Conservation (phyloP, 768 basidiomycete genomes). For the Leucocoprinus leucothites region DNA sequence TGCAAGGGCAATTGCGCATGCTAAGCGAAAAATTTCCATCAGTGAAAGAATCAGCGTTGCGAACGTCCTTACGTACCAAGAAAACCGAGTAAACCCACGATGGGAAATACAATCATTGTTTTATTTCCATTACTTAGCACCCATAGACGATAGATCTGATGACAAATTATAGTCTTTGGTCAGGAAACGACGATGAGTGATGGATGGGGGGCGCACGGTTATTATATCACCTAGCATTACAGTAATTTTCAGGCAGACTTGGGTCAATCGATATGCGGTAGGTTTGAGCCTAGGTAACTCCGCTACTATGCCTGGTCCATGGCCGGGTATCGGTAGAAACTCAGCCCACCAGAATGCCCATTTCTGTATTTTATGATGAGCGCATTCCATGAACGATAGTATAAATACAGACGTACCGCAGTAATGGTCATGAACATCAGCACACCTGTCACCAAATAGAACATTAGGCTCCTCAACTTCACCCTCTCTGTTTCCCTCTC, state of each 20-base stretch:
- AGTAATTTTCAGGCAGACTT: not conserved
- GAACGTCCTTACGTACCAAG: not conserved
- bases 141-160: not conserved
- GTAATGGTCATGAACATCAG: conserved; percentile 2
- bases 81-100: not conserved
- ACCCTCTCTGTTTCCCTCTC: no score
- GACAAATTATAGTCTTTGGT: no score
- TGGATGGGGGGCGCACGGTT: not conserved
- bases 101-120: not conserved
- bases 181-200: not conserved
- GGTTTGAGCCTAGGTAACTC: not conserved
- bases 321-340: not conserved
- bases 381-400: not conserved
- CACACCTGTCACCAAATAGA: not conserved
- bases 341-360: not conserved
- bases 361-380: not conserved
- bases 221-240: not conserved
- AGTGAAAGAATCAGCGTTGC: not conserved
- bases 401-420: not conserved
- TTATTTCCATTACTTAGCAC: not conserved
- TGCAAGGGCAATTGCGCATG: not conserved
- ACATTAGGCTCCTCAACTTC: not conserved
- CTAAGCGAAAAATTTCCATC: not conserved
- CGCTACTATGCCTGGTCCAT: no score
- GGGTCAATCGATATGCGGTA: not conserved